phyloP scores from a whole-genome alignment of 108 stramenopile species.

The Asterionellopsis glacialis region DNA sequence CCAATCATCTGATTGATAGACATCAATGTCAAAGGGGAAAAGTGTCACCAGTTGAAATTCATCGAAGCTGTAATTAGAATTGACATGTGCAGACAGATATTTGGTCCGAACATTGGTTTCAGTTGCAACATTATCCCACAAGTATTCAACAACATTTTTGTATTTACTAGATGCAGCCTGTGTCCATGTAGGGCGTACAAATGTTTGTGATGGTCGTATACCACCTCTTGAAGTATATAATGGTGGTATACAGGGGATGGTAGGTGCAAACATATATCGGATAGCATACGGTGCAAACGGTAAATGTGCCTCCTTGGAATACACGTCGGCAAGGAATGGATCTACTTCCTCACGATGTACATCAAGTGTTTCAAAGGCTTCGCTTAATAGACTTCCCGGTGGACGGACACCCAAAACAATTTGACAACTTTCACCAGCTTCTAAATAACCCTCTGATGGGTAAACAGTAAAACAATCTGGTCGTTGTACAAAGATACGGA shows the following conservation, averaged over 20 bases:
- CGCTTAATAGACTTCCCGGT: conserved; percentile 35
- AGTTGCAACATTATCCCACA: conserved; percentile 32
- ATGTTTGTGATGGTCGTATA: conserved; percentile 7
- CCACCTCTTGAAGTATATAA: conserved; percentile 13
- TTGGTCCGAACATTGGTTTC: conserved; percentile 46
- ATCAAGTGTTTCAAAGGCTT: conserved; percentile 46
- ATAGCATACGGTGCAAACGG: conserved; percentile 60
- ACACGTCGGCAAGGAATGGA: conserved; percentile 30
- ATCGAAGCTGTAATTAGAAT: conserved; percentile 37
- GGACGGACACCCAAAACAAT: conserved; percentile 49
- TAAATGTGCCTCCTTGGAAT: conserved; percentile 41
- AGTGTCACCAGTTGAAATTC: conserved; percentile 40
- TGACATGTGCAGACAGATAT: conserved; percentile 52
- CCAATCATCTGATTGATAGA: background rate
- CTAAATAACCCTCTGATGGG: conserved; percentile 60
- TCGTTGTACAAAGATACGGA: conserved; percentile 49
- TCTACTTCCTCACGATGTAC: conserved; percentile 52
- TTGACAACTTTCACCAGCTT: conserved; percentile 48
- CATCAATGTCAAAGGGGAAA: conserved; percentile 29
- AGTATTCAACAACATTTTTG: conserved; percentile 23
- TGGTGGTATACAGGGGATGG: conserved; percentile 20
- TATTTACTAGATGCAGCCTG: conserved; percentile 6
- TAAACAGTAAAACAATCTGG: conserved; percentile 59
- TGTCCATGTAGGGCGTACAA: conserved; percentile 5
- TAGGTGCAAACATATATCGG: conserved; percentile 55